A percentile compares a stretch with the other conserved stretches of the same genome.
phyloP scores from a whole-genome alignment of 2,329 filamentous ascomycete genomes.

The Diplodia intermedia region DNA sequence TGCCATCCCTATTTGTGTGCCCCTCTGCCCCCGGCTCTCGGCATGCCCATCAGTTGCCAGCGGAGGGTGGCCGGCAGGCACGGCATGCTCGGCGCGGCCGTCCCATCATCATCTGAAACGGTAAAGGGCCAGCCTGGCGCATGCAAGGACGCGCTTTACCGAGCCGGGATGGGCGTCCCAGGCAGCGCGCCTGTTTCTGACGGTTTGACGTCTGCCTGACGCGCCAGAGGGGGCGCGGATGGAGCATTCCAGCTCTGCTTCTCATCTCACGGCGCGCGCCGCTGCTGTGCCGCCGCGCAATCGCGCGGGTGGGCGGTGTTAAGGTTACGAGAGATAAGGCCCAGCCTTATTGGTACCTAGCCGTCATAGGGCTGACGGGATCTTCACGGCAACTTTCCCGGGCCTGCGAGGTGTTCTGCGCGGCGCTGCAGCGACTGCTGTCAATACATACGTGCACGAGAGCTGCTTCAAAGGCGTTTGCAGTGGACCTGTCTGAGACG shows the following conservation, averaged over 20 bases:
- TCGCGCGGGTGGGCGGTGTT: background rate
- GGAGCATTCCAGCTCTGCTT: constrained; percentile 3
- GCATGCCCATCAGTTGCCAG: constrained; percentile 1
- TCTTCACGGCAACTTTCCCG: constrained; percentile 7
- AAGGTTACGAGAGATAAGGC: constrained; percentile 26
- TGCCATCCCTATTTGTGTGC: constrained; percentile 14
- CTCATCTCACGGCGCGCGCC: constrained; percentile 5
- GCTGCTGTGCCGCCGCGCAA: constrained; percentile 16
- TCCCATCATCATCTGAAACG: constrained; percentile 27
- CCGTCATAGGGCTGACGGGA: constrained; percentile 22
- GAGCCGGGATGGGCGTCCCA: background rate
- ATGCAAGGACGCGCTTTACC: constrained; percentile 20
- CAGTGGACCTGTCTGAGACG: background rate
- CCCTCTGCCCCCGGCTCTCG: constrained; percentile 6
- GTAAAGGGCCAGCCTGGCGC: constrained; percentile 14
- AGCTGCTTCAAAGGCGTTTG: constrained; percentile 6
- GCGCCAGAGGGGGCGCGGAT: background rate
- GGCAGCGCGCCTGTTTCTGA: background rate
- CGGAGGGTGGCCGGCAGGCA: constrained; percentile 15
- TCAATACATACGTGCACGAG: background rate
- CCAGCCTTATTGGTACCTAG: constrained; percentile 20
- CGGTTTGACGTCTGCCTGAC: background rate
- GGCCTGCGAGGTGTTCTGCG: constrained; percentile 3
- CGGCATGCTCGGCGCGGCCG: constrained; percentile 16
- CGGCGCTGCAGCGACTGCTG: constrained; percentile 1